Evolutionary conservation across 2,329 filamentous ascomycete genomes (phyloP), one percentile per base, ranked within the genome.

Genomic region (Metarhizium robertsii): DNA sequence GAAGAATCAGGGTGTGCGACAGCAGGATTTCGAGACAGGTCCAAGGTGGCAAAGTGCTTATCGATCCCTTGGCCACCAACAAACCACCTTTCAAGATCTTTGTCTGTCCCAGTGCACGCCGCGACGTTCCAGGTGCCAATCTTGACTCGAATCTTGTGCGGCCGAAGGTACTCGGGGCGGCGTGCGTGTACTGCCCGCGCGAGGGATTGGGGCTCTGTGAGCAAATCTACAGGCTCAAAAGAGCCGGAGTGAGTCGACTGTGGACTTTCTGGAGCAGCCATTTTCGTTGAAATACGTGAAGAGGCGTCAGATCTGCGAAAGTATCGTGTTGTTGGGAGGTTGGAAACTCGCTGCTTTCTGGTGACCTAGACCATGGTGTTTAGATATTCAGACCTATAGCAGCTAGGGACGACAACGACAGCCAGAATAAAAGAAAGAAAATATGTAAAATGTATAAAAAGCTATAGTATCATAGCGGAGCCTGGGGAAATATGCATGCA

Each of bases 91-190:
- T 84, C 87, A 5, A 99, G 74, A 66, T 97, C 94, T 61, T 90
- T 88, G 69, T 96, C 91, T 0, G 90, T 91, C 29, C 88, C 90
- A 13, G 88, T 84, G 60, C 88, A 85, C 1, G 87, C 85, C 4
- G 91, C 94, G 16, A 96, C 90, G 71, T 99, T 99, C 94, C 94
- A 99, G 0, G 89, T 87, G 46, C 92, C 94, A 53, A 99, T 80
- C 72, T 96, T 96, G 70, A 99, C 81, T 61, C 85, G 86, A 62
- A 96, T 83, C 52, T 80, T 80, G 67, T 85, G 85, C 47, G 85
- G 81, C 42, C 85, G 82, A 30, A 87, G 86, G 68, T 92, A 99
- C 69, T 97, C 92, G 51, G 81, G 74, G 64, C 85, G 82, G 54
- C 94, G 82, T 43, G 87, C 84, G 66, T 86, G 81, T 43, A 97